Percentiles rank a stretch among this genome's conserved stretches.
phyloP scores from a whole-genome alignment of 1,139 yeast species.

The Nakaseomyces delphensis region DNA sequence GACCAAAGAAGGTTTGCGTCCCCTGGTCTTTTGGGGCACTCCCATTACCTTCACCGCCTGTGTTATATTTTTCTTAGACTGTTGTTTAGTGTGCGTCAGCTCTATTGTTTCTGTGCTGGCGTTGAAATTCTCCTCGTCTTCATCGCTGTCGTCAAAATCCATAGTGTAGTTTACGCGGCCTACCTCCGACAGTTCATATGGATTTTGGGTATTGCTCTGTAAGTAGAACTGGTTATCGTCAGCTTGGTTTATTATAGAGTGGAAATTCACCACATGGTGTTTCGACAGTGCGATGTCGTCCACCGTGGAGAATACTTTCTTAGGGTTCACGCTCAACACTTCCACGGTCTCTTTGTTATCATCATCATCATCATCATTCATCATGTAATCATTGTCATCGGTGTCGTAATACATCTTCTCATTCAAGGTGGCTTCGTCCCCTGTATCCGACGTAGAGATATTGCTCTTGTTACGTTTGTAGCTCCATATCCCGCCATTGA shows the following conservation, averaged over 20 bases:
- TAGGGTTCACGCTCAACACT: conserved; percentile 3
- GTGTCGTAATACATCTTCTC: conserved; percentile 6
- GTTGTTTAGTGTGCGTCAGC: background rate
- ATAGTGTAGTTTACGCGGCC: background rate
- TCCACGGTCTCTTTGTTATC: background rate
- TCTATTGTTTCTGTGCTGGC: background rate
- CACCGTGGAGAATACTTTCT: conserved; percentile 3
- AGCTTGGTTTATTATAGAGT: background rate
- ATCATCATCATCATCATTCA: background rate
- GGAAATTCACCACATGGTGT: conserved; percentile 3
- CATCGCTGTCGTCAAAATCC: background rate
- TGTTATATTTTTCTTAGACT: background rate
- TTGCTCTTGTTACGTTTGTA: conserved; percentile 6
- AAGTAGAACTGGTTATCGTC: conserved; percentile 5
- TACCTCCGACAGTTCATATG: background rate
- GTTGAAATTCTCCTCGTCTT: background rate
- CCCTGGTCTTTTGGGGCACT: conserved; percentile 12
- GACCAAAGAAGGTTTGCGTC: conserved; percentile 14
- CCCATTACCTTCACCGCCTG: background rate
- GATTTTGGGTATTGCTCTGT: background rate
- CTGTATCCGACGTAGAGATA: too few relatives aligned
- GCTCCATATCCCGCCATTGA: conserved; percentile 3
- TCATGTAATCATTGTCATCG: background rate
- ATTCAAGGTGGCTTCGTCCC: conserved; percentile 1
- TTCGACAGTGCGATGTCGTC: conserved; percentile 3